Evolutionary conservation across 257 asterid genomes (phyloP).

Genomic region (Verbena officinalis): DNA sequence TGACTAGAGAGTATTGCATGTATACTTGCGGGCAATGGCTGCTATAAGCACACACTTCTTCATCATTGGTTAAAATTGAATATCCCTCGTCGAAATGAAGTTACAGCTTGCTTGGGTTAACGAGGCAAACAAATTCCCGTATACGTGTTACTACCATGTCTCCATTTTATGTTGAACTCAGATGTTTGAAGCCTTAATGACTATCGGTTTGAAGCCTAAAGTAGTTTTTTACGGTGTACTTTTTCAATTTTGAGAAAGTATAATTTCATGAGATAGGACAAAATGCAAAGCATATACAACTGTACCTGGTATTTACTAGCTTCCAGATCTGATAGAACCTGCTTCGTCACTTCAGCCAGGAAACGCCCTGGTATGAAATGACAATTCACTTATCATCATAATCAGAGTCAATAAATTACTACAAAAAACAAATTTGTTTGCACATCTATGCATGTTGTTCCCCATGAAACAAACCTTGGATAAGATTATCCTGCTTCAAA

Average conservation of each 20-base stretch:
- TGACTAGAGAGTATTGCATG: constrained; percentile 7
- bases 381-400: constrained; percentile 20
- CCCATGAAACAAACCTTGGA: constrained; percentile 64
- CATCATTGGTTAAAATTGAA: constrained; percentile 15
- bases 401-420: constrained; percentile 1
- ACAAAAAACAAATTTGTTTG: constrained; percentile 4
- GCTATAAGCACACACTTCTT: constrained; percentile 9
- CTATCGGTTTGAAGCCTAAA: no score
- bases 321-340: constrained; percentile 82
- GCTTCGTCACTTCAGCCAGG: constrained; percentile 87
- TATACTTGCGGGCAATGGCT: not conserved
- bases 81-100: not conserved
- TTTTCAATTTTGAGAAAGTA: no score
- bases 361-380: constrained; percentile 71
- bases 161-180: not conserved
- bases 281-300: constrained; percentile 13
- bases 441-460: constrained; percentile 11
- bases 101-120: constrained; percentile 13
- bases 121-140: not conserved
- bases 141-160: not conserved
- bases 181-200: not conserved
- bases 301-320: constrained; percentile 90
- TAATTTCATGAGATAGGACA: constrained; percentile 4
- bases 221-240: no score
- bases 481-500: constrained; percentile 91